Base-by-base conservation (phyloP, 2,329 filamentous ascomycete genomes). In the Fusarium avenaceum region DNA sequence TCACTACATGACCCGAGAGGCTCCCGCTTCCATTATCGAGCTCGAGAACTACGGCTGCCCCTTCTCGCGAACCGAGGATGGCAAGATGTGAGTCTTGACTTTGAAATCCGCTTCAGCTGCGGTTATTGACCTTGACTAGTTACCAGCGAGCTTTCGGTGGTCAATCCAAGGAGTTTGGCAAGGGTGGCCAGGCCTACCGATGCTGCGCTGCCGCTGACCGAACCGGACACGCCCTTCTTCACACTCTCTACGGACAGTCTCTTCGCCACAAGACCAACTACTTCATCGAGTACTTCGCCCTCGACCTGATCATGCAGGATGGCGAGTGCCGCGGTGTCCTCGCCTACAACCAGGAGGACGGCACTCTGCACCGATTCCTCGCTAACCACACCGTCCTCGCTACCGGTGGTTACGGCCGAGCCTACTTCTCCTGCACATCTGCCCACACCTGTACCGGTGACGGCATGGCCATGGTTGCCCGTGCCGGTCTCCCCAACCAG, bases 81-180 rank as follows among this genome's bases (percentile, higher is more conserved):
- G 96, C 79, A 94, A 91, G 82, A 98, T 98, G 90, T 92, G 81
- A 83, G 88, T 80, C 35, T 57, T 52, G 28, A 40, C 24, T 38
- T 48, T 24, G 26, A 40, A 35, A 49, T n/a, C 35, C 33, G 39
- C 10, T 38, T 14, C 22, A 13, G 35, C 30, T 33, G 39, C 52
- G 47, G 52, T 51, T 57, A 42, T 72, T 72, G 51, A 72, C 62
- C n/a, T 35, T 33, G n/a, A 32, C 75, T 20, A 92, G 90, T 77
- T 98, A 98, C 87, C 95, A 98, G 86, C 92, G 96, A 85, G 96
- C 96, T 69, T 97, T 99, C 77, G 96, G 96, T 88, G 96, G 96
- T 79, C 96, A 98, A 80, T 97, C 94, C 39, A 92, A 95, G 82
- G 91, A 97, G 76, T 98, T 81, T 77, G 96, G 96, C 78, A 97